These are phyloP conservation scores for Aureobasidium sp. DNA, from an alignment of 2,329 filamentous ascomycete genomes.

Conservation along the genomic window DNA sequence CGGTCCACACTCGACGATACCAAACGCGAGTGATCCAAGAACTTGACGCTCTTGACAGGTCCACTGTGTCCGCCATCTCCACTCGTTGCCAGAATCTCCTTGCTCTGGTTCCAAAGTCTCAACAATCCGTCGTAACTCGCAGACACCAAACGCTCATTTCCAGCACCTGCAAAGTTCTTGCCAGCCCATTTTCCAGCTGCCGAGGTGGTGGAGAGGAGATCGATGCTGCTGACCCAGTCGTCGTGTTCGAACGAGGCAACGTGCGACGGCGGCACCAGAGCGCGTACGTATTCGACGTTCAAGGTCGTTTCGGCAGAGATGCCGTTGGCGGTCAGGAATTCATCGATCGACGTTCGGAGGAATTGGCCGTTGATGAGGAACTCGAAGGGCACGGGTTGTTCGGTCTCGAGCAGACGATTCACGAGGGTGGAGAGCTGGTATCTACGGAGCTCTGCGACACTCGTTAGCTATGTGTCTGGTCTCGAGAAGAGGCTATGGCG, in stretches of 20 bases:
- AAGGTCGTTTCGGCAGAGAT: conserved; percentile 83
- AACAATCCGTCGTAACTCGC: conserved; percentile 86
- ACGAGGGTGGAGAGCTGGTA: conserved; percentile 55
- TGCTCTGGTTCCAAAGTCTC: conserved; percentile 81
- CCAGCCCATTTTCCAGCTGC: conserved; percentile 50
- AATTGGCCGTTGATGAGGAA: conserved; percentile 94
- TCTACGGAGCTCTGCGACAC: conserved; percentile 40
- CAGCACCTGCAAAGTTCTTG: conserved; percentile 38
- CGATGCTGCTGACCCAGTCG: conserved; percentile 87
- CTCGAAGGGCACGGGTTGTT: conserved; percentile 71
- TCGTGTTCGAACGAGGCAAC: conserved; percentile 93
- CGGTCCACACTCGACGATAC: conserved; percentile 78
- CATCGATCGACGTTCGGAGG: conserved; percentile 78
- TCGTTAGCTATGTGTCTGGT: background rate
- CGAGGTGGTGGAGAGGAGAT: conserved; percentile 65
- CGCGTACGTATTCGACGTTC: conserved; percentile 86
- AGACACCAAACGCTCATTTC: conserved; percentile 70
- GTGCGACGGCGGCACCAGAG: conserved; percentile 79
- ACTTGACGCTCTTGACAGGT: conserved; percentile 73
- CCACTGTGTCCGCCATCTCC: conserved; percentile 65
- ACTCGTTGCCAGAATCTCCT: conserved; percentile 74
- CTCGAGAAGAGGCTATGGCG: background rate
- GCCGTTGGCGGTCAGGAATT: conserved; percentile 78
- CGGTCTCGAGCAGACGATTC: conserved; percentile 49
- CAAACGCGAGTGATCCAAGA: conserved; percentile 67